These are phyloP conservation scores for Bremia lactucae DNA, from an alignment of 352 stramenopile genomes.

Conservation along the genomic window DNA sequence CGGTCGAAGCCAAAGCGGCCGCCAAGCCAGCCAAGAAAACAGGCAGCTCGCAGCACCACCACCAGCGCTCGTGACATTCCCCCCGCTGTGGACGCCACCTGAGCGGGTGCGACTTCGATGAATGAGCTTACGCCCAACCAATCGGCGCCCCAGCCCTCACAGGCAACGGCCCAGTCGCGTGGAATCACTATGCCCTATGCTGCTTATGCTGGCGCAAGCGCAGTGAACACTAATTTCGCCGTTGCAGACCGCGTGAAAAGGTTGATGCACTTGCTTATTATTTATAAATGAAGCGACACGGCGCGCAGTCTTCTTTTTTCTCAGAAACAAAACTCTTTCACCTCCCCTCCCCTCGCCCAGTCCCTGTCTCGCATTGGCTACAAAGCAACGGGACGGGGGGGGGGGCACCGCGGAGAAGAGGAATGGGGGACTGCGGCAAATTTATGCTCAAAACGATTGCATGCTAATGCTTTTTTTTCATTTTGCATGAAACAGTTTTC, in stretches of 20 bases:
- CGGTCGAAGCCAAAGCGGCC: conserved; percentile 17
- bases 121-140: conserved; percentile 31
- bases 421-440: conserved; percentile 17
- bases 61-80: conserved; percentile 3
- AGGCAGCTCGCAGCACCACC: conserved; percentile 8
- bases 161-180: conserved; percentile 11
- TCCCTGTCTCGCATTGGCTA: conserved; percentile 10
- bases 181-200: conserved; percentile 16
- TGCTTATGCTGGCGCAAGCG: conserved; percentile 6
- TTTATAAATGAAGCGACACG: conserved; percentile 22
- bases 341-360: conserved; percentile 11
- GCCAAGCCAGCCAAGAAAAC: conserved; percentile 24
- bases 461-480: conserved; percentile 11
- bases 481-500: conserved; percentile 16
- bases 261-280: conserved; percentile 14
- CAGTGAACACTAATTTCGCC: conserved; percentile 11
- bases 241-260: conserved; percentile 22
- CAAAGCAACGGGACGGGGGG: conserved; percentile 15
- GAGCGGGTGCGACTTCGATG: conserved; percentile 20
- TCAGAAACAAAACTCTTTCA: conserved; percentile 4
- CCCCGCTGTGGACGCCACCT: conserved; percentile 5
- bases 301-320: conserved; percentile 3
- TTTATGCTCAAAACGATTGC: conserved; percentile 8
- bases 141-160: conserved; percentile 9
- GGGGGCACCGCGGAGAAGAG: conserved; percentile 8